Evolutionary conservation across 441 rosid genomes (phyloP).

Genomic region (Jatropha multifida): DNA sequence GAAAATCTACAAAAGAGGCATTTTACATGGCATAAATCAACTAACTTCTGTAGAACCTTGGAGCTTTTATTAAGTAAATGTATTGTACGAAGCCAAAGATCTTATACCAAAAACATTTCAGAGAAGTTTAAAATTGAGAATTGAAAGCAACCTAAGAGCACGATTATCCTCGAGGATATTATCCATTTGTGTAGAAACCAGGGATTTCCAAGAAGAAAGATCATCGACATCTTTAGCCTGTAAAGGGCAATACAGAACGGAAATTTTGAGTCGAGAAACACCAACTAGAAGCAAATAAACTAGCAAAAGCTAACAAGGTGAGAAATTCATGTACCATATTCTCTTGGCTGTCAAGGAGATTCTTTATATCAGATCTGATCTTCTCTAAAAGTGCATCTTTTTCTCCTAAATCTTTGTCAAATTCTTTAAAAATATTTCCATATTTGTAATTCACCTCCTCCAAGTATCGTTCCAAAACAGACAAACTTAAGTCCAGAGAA

Average conservation of each 20-base stretch:
- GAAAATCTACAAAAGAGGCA: not conserved
- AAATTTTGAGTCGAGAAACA: slow-evolving; percentile 4
- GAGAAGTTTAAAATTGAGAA: slow-evolving; percentile 6
- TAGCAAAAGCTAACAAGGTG: slow-evolving; percentile 1
- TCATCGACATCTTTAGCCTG: slow-evolving; percentile 60
- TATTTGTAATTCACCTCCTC: slow-evolving; percentile 79
- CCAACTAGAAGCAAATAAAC: not conserved
- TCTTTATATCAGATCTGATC: slow-evolving; percentile 47
- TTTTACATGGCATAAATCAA: not conserved
- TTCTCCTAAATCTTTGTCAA: slow-evolving; percentile 57
- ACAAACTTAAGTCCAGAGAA: slow-evolving; percentile 70
- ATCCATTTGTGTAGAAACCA: slow-evolving; percentile 50
- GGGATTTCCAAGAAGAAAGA: slow-evolving; percentile 58
- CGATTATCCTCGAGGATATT: slow-evolving; percentile 38
- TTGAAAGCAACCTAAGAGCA: slow-evolving; percentile 50
- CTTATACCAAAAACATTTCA: not conserved
- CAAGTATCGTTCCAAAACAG: slow-evolving; percentile 79
- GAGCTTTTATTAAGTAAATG: not conserved
- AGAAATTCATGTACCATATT: slow-evolving; percentile 39
- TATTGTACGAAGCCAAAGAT: not conserved
- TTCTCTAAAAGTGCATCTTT: slow-evolving; percentile 44
- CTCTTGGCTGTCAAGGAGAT: slow-evolving; percentile 46
- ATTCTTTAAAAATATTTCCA: slow-evolving; percentile 60
- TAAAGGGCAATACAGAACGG: slow-evolving; percentile 15
- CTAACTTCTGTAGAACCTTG: not conserved